Base-by-base conservation (phyloP, 176 grass and related monocot species). In the Canna indica region DNA sequence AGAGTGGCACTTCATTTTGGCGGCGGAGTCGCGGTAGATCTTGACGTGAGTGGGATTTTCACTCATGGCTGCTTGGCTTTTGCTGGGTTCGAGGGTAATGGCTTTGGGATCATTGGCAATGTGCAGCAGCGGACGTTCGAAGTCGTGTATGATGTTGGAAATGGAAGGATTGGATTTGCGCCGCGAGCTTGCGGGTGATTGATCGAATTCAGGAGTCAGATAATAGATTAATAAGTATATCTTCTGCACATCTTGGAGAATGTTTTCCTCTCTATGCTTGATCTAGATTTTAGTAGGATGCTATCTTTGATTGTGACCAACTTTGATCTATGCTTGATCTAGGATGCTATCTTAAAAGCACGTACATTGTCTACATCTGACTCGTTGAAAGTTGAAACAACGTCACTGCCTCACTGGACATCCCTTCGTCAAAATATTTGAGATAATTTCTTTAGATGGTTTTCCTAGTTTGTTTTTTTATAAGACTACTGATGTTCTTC, bases 1-100 rank as follows among this genome's bases (percentile, higher is more conserved):
- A 11, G 0, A 6, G 69, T 88, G 3, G 38, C 52, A 4, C 26
- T 88, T 4, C 47, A 75, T 35, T 88, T 83, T 22, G 59, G 36
- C 3, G 60, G 72, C 36, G 41, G 67, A 7, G 81, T 69, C 0
- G 50, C 69, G 1, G n/a, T 83, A 3, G 73, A 83, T 44, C 63
- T 88, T 16, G 63, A 45, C 25, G 13, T 26, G 0, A 36, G 22
- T 0, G 86, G 74, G 0, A 72, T 81, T 33, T 3, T 79, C 0
- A 17, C 26, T n/a, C 2, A 47, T 5, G 27, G 14, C 44, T 70
- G 58, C 39, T 27, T 75, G 59, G 38, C 73, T 8, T 75, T 75
- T 28, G 24, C 20, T 3, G 15, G 12, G 0, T 25, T 13, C 0
- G 20, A 30, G 22, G 52, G 41, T 14, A 10, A 27, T 16, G 24